Base-by-base conservation (phyloP, 139 green algal genomes). In the Volvox africanus region DNA sequence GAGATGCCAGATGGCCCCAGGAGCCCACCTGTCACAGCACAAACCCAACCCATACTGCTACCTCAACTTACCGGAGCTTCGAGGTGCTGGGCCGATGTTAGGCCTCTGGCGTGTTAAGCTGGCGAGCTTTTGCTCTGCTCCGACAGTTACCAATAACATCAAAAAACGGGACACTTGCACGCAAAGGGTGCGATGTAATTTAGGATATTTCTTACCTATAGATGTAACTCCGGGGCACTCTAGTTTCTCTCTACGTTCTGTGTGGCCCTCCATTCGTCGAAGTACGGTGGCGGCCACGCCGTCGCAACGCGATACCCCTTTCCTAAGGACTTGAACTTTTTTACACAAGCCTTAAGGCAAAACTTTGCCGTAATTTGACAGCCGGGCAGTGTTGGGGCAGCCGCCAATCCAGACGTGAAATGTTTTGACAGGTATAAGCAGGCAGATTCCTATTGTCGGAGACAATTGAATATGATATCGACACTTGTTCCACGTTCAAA, bases 31-130 rank as follows among this genome's bases (percentile, higher is more conserved):
- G 44, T 5, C 44, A 55, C 9, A 55, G 44, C 5, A 55, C 44
- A 55, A 55, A 55, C 44, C n/a, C n/a, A n/a, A n/a, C n/a, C n/a
- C n/a, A 55, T 9, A 55, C 44, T 9, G 44, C 9, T 14, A 55
- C 9, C 5, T n/a, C 44, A 2, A 35, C 68, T 62, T 65, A 93
- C 91, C 80, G 35, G 86, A 26, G 26, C 91, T 93, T 12, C 86
- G 86, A 19, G 86, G 86, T 22, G 80, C 71, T n/a, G 91, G 86
- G 1, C 86, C 80, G 32, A 89, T 93, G 5, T n/a, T 16, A 0
- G 91, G 91, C 17, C 86, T 81, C 30, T 76, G 30, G 11, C 86
- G 44, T 32, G 73, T 90, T 20, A 90, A 68, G 73, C 44, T 69
- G 0, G 80, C 77, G 0, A 77, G 84, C 30, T 79, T 89, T 84